Percentiles rank a stretch among this genome's conserved stretches.
Evolutionary conservation across 257 asterid genomes (phyloP).

Genomic region (Parsonsia alboflavescens): DNA sequence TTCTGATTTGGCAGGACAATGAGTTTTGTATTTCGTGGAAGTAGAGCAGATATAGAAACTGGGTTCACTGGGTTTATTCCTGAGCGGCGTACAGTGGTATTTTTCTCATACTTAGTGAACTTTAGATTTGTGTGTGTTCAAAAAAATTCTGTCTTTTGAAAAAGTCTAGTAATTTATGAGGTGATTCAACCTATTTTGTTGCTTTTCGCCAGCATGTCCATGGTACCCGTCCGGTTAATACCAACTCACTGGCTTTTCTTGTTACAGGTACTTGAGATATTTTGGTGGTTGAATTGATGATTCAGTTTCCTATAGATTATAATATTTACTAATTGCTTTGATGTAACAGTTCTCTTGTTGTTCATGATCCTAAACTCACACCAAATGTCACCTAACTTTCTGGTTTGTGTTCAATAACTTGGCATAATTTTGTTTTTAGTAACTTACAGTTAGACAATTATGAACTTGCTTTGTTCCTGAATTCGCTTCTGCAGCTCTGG

Average conservation of each 20-base stretch:
- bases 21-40: constrained; percentile 98
- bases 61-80: constrained; percentile 89
- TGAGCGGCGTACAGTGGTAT: constrained; percentile 84
- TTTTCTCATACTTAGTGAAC: constrained; percentile 15
- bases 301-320: constrained; percentile 17
- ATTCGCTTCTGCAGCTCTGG: constrained; percentile 62
- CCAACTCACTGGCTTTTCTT: constrained; percentile 88
- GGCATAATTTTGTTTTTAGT: neutral
- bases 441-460: neutral
- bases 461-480: constrained; percentile 1
- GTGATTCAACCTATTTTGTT: neutral
- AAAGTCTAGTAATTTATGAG: neutral
- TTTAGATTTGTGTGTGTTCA: neutral
- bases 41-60: constrained; percentile 87
- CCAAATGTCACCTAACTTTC: constrained; percentile 95
- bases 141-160: neutral
- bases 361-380: constrained; percentile 98
- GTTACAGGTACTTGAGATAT: constrained; percentile 64
- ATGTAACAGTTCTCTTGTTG: constrained; percentile 79
- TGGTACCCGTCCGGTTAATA: constrained; percentile 85
- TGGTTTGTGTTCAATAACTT: constrained; percentile 54
- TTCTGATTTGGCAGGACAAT: constrained; percentile 27
- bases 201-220: constrained; percentile 61
- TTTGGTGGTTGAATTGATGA: constrained; percentile 7
- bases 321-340: constrained; percentile 19